These are phyloP conservation scores for Ananas comosus DNA, from an alignment of 176 grass and related monocot genomes.

Conservation along the genomic window DNA sequence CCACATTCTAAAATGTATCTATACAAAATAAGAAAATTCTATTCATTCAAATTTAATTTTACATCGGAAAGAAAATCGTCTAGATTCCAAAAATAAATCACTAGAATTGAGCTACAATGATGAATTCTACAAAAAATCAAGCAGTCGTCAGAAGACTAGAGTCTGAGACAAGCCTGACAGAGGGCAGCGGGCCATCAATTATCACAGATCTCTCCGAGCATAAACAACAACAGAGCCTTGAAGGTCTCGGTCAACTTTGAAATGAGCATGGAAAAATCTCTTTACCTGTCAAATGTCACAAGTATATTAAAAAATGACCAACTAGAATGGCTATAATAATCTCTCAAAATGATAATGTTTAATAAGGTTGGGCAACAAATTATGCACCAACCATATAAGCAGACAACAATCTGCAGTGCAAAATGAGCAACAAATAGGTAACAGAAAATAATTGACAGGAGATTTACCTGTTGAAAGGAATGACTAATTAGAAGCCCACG, in stretches of 20 bases:
- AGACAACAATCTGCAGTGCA: not conserved
- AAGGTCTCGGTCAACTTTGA: conserved; percentile 81
- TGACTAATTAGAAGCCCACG: conserved; percentile 31
- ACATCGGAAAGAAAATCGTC: not conserved
- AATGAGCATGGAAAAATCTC: conserved; percentile 91
- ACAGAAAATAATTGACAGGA: not conserved
- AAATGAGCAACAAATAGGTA: not conserved
- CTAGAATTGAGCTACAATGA: not conserved
- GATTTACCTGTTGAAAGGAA: conserved; percentile 67
- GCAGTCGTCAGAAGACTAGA: not conserved
- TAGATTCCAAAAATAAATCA: not conserved
- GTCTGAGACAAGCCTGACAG: not conserved
- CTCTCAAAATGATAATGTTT: conserved; percentile 4
- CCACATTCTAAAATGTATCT: no score
- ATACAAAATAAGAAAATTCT: no score
- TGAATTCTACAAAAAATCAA: not conserved
- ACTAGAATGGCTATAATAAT: not conserved
- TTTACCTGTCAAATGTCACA: conserved; percentile 34
- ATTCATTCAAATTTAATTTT: no score
- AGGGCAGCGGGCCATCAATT: not conserved
- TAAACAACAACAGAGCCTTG: conserved; percentile 70
- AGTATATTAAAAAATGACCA: not conserved
- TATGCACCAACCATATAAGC: not conserved
- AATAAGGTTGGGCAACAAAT: not conserved
- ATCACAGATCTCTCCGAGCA: conserved; percentile 16